Conservation (phyloP, 2,329 filamentous ascomycete species). For the Leptoxyphium fumago region DNA sequence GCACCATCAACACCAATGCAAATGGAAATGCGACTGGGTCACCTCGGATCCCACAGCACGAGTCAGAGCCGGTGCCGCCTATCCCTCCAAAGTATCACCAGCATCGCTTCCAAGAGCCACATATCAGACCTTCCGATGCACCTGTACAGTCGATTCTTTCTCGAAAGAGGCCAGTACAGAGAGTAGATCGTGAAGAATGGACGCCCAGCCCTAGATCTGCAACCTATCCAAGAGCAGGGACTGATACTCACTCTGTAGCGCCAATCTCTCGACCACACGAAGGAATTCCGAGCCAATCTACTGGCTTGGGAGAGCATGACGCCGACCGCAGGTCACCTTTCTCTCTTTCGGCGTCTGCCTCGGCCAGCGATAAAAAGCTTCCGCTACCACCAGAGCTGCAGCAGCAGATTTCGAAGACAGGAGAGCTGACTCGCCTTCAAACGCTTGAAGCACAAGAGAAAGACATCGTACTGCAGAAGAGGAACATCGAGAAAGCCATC, state of each 20-base stretch:
- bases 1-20: conserved; percentile 24
- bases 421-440: conserved; percentile 36
- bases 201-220: not conserved
- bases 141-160: conserved; percentile 20
- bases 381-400: conserved; percentile 34
- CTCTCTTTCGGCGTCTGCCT: not conserved
- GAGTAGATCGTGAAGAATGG: conserved; percentile 15
- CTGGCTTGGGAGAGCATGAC: not conserved
- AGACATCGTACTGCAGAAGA: conserved; percentile 49
- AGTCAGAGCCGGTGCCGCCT: conserved; percentile 23
- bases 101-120: conserved; percentile 3
- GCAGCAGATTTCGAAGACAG: conserved; percentile 7
- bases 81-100: conserved; percentile 19
- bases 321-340: not conserved
- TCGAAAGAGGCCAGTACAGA: conserved; percentile 16
- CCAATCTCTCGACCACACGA: conserved; percentile 8
- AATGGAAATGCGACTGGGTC: conserved; percentile 7
- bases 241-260: not conserved
- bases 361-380: conserved; percentile 12
- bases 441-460: conserved; percentile 52
- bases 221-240: not conserved
- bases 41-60: conserved; percentile 7
- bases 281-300: conserved; percentile 2
- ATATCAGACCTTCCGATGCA: not conserved
- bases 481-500: conserved; percentile 59